These are phyloP conservation scores for Acanthamoeba lenticulata DNA, from an alignment of 208 protist species.

Conservation along the genomic window DNA sequence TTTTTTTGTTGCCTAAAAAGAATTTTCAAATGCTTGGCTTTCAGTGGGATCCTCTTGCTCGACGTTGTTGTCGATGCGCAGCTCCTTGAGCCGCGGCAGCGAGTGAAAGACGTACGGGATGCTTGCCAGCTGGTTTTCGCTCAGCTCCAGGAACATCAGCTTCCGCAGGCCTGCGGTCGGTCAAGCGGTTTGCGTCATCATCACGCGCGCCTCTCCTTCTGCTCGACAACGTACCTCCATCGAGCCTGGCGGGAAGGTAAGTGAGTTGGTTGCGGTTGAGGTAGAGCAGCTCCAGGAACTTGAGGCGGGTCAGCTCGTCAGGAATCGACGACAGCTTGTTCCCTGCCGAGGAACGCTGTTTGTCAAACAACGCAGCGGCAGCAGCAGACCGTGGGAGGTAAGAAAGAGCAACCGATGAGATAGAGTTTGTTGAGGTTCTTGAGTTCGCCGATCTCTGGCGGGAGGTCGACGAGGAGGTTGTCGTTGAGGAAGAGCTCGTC, in stretches of 20 bases:
- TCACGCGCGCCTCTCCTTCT: too few relatives aligned
- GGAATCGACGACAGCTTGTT: background rate
- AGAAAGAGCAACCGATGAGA: background rate
- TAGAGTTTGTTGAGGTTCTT: conserved; percentile 50
- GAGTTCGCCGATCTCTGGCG: background rate
- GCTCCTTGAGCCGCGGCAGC: background rate
- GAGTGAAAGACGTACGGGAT: background rate
- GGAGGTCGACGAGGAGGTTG: background rate
- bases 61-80: background rate
- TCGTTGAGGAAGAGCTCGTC: conserved; percentile 31
- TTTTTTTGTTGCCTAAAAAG: too few relatives aligned
- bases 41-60: background rate
- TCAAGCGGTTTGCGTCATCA: too few relatives aligned
- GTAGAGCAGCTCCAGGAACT: conserved; percentile 44
- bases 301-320: background rate
- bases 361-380: too few relatives aligned
- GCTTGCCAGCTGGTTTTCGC: background rate
- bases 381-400: background rate
- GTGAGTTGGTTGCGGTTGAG: background rate
- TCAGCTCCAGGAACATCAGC: background rate
- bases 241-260: background rate
- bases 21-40: too few relatives aligned
- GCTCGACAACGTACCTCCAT: background rate
- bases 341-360: background rate
- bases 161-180: background rate